Evolutionary conservation across 2,329 filamentous ascomycete genomes (phyloP), one percentile per base, ranked within the genome.

Genomic region (Capronia americana): DNA sequence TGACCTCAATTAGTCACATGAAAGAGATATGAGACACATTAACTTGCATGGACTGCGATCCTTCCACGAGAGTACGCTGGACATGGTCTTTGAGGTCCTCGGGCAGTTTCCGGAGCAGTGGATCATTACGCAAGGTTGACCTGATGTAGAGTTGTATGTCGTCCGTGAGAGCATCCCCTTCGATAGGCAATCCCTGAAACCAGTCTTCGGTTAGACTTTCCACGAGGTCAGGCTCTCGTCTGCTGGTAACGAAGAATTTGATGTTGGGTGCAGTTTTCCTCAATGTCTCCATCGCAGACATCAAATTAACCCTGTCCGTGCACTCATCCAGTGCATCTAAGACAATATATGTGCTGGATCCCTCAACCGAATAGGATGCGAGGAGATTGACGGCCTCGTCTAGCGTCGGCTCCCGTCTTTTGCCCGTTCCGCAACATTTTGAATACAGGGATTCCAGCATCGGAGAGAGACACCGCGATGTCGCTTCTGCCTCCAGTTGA

Each of bases 211-310:
- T 41, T 4, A 41, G 38, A 41, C 38, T 14, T 1, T 41, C 38
- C 1, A 41, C 38, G 17, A 41, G 38, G 38, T 17, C 38, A 41
- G 38, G 53, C 56, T 69, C 69, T 44, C 55, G 55, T 1, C 69
- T 61, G 46, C 69, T 72, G 34, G 67, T 65, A 32, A 65, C 46
- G 41, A 71, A 38, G 17, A 67, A 34, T 41, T 41, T 41, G 38
- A 41, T 41, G 38, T 41, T 41, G 5, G 38, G 38, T 1, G 38
- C 38, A 4, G 14, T 41, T 41, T 41, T 5, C 14, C 38, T 44
- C 34, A 57, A 3, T 26, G 38, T 34, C 38, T 24, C 30, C 8
- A 57, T 8, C 24, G 44, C 32, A 8, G 55, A 11, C 11, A 57
- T 26, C n/a, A 57, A 34, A 23, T 12, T 34, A 23, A 23, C 32